Base-by-base conservation (phyloP, 1,139 yeast species). In the Saccharomycopsis phalli region DNA sequence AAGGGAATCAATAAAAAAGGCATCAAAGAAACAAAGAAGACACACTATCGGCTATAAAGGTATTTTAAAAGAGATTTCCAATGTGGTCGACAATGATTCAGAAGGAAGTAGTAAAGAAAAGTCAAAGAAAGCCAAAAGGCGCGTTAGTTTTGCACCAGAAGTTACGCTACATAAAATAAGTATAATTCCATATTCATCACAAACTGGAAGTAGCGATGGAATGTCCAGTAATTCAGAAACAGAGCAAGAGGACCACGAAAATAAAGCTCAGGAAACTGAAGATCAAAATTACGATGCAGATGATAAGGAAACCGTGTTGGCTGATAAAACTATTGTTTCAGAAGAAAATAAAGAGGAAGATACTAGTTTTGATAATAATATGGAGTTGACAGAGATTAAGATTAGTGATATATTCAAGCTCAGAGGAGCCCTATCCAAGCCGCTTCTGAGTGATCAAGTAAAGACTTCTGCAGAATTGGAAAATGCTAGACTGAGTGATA, bases 61-160 rank as follows among this genome's bases (percentile, higher is more conserved):
- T 5, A 44, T 44, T n/a, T 29, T 44, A 3, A 44, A 44, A 22
- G 47, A 44, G 13, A 25, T 38, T 29, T 21, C 34, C 23, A 29
- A 26, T 14, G 17, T 18, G 16, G 18, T n/a, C 10, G 5, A 11
- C 16, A 22, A 19, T 11, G 28, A 7, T 18, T 14, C 31, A 13
- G 31, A 33, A 22, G 19, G 35, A 3, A 31, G 28, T 14, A 19
- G 21, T 19, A 28, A 19, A 10, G 28, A 29, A 13, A 14, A 18
- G 4, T 11, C 26, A 18, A 38, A 40, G 11, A 46, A 38, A 37
- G 37, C 54, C 47, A 47, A 59, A 49, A 60, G 87, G 49, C 58
- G 87, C 28, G 87, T 80, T 0, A 77, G 84, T 1, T 80, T 80
- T 62, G 84, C 86, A 2, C 84, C 84, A 1, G 87, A 79, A 51